A percentile compares a stretch with the other conserved stretches of the same genome.
Evolutionary conservation across 1,284 basidiomycete genomes (phyloP).

Genomic region (Ustilago trichophora): DNA sequence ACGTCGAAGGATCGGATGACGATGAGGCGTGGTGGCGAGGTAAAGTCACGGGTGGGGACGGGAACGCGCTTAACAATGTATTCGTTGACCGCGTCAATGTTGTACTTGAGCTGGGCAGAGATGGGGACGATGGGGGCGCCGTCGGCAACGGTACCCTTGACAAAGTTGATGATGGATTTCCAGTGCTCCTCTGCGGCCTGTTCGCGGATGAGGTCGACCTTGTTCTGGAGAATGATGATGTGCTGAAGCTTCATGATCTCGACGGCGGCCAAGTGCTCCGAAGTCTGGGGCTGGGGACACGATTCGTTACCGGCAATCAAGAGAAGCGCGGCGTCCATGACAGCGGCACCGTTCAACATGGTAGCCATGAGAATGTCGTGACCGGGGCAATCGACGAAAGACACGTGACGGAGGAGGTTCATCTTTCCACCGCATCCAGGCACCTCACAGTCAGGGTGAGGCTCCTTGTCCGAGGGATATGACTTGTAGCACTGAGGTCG

Average conservation of each 20-base stretch:
- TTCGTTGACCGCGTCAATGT: slow-evolving; percentile 99
- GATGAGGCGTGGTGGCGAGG: slow-evolving; percentile 88
- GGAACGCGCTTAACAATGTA: slow-evolving; percentile 98
- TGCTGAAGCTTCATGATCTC: slow-evolving; percentile 99
- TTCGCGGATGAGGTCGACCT: slow-evolving; percentile 66
- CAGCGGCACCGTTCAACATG: slow-evolving; percentile 99
- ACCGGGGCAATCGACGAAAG: slow-evolving; percentile 81
- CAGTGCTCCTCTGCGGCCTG: slow-evolving; percentile 65
- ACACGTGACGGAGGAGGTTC: slow-evolving; percentile 81
- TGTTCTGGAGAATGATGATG: slow-evolving; percentile 89
- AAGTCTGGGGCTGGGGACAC: slow-evolving; percentile 98
- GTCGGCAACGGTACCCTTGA: slow-evolving; percentile 85
- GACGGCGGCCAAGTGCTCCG: slow-evolving; percentile 96
- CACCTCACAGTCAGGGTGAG: slow-evolving; percentile 88
- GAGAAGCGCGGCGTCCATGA: slow-evolving; percentile 96
- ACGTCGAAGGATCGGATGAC: slow-evolving; percentile 99
- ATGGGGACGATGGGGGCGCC: slow-evolving; percentile 97
- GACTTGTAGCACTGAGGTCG: slow-evolving; percentile 93
- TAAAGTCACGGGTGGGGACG: slow-evolving; percentile 91
- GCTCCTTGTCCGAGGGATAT: slow-evolving; percentile 92
- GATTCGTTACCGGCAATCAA: slow-evolving; percentile 97
- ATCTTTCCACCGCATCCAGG: slow-evolving; percentile 89
- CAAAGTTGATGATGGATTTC: slow-evolving; percentile 63
- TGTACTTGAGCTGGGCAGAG: slow-evolving; percentile 97
- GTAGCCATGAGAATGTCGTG: slow-evolving; percentile 89